Base-by-base conservation (phyloP, 805 yeast species). In the Zygotorulaspora chibaensis region DNA sequence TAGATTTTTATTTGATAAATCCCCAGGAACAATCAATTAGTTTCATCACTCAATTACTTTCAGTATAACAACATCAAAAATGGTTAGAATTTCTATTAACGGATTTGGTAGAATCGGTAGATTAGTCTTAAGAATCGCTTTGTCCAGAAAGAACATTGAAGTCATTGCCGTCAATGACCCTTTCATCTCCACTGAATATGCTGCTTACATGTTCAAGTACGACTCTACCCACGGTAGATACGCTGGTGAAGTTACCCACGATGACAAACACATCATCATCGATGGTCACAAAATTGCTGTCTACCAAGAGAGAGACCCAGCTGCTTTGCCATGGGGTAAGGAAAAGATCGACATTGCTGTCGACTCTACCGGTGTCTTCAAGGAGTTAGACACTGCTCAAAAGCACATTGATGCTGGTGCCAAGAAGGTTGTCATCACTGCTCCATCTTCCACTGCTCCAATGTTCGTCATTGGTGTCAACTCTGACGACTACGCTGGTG, bases 31-130 rank as follows among this genome's bases (percentile, higher is more conserved):
- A 45, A 31, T 33, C 13, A 39, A 27, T 26, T 25, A 46, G 50
- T 44, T 41, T 42, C 45, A 42, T 44, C 41, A 45, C 40, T 16
- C 34, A 34, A 26, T 51, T 38, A 47, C 43, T 44, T 40, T 30
- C 17, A 10, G 16, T 13, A n/a, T 13, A 4, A 33, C n/a, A 13
- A 10, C 16, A 33, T 13, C 36, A 20, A 57, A 48, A 52, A 61
- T 59, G 63, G 62, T 61, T 47, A 63, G 60, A 50, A 73, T 81
- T 69, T 83, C 85, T 70, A 80, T 81, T 68, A 80, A 80, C 77
- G 85, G 85, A 62, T 80, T 80, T 77, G 85, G 85, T 65, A 76
- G 85, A 73, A 80, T 80, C 64, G 85, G 85, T 62, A 77, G 85
- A 73, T 73, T 80, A 61, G 85, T 80, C 53, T 66, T 79, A 62